Evolutionary conservation across 2,329 filamentous ascomycete species (phyloP), one percentile per base, ranked within the genome.

Genomic region (Metarhizium album): DNA sequence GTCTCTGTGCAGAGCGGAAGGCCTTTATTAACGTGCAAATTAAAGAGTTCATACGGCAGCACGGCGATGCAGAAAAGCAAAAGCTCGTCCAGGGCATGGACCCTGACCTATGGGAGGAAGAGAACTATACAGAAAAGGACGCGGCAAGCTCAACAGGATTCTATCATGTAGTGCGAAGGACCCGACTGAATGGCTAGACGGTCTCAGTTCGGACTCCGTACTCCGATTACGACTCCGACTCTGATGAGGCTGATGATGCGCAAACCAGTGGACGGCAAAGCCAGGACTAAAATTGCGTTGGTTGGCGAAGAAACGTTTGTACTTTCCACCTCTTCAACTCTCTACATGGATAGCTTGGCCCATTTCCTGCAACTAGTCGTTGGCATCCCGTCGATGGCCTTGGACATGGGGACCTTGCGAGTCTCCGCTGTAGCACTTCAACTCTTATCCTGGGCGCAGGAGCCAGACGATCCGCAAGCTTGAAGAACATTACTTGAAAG

Each of bases 391-490:
- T 91, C 86, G 54, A 90, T 96, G 81, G 87, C 89, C 1, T 75
- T 83, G 2, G 90, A 96, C 53, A 83, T 96, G 48, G 86, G 88
- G 0, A 73, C 79, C 2, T 84, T 83, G 1, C 78, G 97, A 11
- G 74, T 96, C 38, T 84, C 93, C 22, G 95, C 76, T 97, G 14
- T 87, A 93, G 57, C 76, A 95, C 3, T 98, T 97, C 75, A 96
- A 98, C 67, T 96, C 90, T 98, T 52, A 96, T 98, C 56, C 82
- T 98, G 7, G 93, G 93, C 1, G 93, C 93, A 2, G 93, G 93
- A 3, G 93, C 93, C 3, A 96, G 88, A 4, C 78, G 82, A 35
- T 90, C 86, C 22, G 91, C 90, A 1, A 91, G 91, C 0, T 74
- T 98, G 20, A 95, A 90, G 66, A 96, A 96, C 62, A 98, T 98